These are phyloP conservation scores for Rhizophagus prolifer DNA, from an alignment of 192 early-diverging fungal species.

Conservation along the genomic window DNA sequence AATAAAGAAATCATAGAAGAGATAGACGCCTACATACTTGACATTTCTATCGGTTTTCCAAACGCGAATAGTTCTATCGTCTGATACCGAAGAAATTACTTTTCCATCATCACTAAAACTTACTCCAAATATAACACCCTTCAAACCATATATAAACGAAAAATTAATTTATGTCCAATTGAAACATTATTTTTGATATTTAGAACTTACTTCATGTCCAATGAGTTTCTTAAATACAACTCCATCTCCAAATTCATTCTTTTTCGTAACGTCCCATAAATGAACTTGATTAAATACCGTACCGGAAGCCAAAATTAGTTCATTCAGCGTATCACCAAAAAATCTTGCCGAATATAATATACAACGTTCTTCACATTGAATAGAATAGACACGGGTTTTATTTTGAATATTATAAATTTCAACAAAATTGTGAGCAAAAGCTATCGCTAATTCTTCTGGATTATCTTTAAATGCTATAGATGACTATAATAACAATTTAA, in stretches of 20 bases:
- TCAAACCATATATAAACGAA: neutral
- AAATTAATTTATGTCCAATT: neutral
- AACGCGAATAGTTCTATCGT: conserved; percentile 79
- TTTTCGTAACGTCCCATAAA: conserved; percentile 59
- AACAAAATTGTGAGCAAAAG: conserved; percentile 76
- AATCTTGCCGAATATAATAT: conserved; percentile 78
- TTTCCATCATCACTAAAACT: conserved; percentile 62
- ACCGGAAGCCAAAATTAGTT: conserved; percentile 64
- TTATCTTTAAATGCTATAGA: neutral
- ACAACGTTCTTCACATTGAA: conserved; percentile 66
- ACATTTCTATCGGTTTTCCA: conserved; percentile 55
- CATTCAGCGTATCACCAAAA: conserved; percentile 50
- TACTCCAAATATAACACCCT: conserved; percentile 78
- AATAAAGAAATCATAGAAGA: no score
- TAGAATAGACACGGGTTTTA: conserved; percentile 34
- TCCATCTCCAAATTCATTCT: conserved; percentile 42
- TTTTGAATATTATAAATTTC: conserved; percentile 50
- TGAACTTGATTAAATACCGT: conserved; percentile 85
- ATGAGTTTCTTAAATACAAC: conserved; percentile 46
- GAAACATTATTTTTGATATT: neutral
- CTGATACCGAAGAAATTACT: conserved; percentile 67
- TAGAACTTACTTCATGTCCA: conserved; percentile 52
- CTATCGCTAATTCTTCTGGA: conserved; percentile 38
- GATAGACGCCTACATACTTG: conserved; percentile 24
- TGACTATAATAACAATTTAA: neutral